These are phyloP conservation scores for Gardenia jasminoides DNA, from an alignment of 257 asterid species.

Conservation along the genomic window DNA sequence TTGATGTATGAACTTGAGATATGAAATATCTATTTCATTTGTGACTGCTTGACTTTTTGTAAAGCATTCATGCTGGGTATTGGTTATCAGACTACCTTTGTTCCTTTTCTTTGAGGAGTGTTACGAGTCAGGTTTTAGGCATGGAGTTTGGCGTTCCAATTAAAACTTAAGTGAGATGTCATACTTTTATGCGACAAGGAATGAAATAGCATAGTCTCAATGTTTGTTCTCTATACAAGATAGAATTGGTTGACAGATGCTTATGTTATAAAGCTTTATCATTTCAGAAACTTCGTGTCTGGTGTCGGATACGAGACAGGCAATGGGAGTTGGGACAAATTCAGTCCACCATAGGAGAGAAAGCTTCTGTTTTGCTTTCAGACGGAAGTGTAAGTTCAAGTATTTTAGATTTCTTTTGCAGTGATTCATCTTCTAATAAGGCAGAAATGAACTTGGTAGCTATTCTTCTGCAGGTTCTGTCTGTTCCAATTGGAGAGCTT, in stretches of 20 bases:
- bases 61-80: constrained; percentile 1
- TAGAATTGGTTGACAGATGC: constrained; percentile 15
- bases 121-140: background rate
- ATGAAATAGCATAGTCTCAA: background rate
- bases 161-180: background rate
- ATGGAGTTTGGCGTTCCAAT: background rate
- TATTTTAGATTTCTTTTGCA: constrained; percentile 12
- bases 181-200: background rate
- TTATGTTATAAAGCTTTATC: constrained; percentile 22
- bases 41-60: background rate
- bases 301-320: constrained; percentile 63
- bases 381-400: constrained; percentile 67
- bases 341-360: constrained; percentile 72
- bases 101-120: background rate
- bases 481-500: constrained; percentile 55
- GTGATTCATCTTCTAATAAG: constrained; percentile 1
- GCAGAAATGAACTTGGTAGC: constrained; percentile 16
- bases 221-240: constrained; percentile 4
- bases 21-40: background rate
- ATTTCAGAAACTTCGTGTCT: constrained; percentile 72
- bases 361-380: constrained; percentile 54
- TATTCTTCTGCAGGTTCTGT: constrained; percentile 49
- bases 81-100: background rate
- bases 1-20: background rate
- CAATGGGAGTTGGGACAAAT: constrained; percentile 74